Evolutionary conservation across 441 rosid genomes (phyloP).

Genomic region (Isatis lusitanica): DNA sequence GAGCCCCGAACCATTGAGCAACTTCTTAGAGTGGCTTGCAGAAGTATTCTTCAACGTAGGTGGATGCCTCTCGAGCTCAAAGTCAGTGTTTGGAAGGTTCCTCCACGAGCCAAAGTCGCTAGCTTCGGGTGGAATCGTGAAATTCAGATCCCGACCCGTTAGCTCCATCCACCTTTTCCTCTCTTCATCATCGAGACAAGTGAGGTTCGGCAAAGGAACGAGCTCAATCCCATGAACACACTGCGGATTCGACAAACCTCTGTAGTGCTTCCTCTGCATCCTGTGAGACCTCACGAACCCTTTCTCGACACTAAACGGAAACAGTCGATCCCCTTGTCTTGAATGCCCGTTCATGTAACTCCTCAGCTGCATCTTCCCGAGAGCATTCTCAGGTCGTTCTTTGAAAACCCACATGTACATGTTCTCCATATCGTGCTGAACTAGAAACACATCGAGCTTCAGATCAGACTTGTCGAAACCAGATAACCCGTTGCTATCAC

Average conservation of each 20-base stretch:
- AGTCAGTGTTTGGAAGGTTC: slow-evolving; percentile 62
- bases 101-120: slow-evolving; percentile 69
- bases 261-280: slow-evolving; percentile 75
- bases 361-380: slow-evolving; percentile 75
- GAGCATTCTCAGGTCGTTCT: slow-evolving; percentile 69
- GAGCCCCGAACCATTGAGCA: slow-evolving; percentile 66
- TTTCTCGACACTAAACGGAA: slow-evolving; percentile 67
- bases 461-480: slow-evolving; percentile 66
- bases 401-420: slow-evolving; percentile 82
- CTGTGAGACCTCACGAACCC: slow-evolving; percentile 73
- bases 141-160: slow-evolving; percentile 66
- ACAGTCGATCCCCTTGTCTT: slow-evolving; percentile 63
- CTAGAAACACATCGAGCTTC: slow-evolving; percentile 63
- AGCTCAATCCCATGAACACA: slow-evolving; percentile 73
- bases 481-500: slow-evolving; percentile 55
- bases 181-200: slow-evolving; percentile 61
- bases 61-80: slow-evolving; percentile 60
- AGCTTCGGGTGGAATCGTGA: slow-evolving; percentile 58
- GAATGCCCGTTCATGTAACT: slow-evolving; percentile 79
- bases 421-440: slow-evolving; percentile 81
- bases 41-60: slow-evolving; percentile 50
- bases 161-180: slow-evolving; percentile 69
- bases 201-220: slow-evolving; percentile 57
- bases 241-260: slow-evolving; percentile 75
- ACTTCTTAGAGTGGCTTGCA: slow-evolving; percentile 50